Base-by-base conservation (phyloP, 2,329 filamentous ascomycete species). In the Penicillium crustosum region DNA sequence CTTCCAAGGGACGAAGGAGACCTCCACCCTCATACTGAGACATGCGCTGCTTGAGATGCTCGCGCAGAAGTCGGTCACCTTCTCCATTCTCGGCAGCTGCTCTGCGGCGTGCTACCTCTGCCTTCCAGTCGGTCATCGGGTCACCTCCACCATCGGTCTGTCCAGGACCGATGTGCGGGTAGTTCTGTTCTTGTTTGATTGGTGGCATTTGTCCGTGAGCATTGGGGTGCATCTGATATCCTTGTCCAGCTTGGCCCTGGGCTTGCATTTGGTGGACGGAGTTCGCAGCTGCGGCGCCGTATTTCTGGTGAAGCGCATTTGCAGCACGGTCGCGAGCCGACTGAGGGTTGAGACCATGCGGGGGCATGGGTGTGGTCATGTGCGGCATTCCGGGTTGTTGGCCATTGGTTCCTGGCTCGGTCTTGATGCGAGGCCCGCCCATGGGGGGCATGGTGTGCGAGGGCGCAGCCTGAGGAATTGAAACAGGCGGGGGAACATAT, bases 131-230 rank as follows among this genome's bases (percentile, higher is more conserved):
- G 6, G 84, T 83, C 42, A 85, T 75, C 4, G 82, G 27, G 15
- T 53, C 81, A 56, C 82, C 88, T 48, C 75, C 80, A 50, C 93
- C 93, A 70, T 97, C 93, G 15, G 88, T 88, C 73, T 97, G 90
- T 25, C 86, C 76, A 48, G 79, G 79, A 49, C 75, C 73, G 51
- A 81, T 66, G 15, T 76, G 77, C 27, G 76, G 73, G 59, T 74
- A 73, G 12, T 70, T 65, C 23, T 72, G 69, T 51, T 73, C 72
- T 52, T 74, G 73, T 52, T 77, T 78, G 44, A 79, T 73, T 41
- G 77, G 77, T 43, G 77, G 78, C 42, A 73, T 63, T 44, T 77
- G 74, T 70, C 70, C 66, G 69, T 70, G 75, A 57, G 65, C 25
- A 29, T 58, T 33, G 13, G 58, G 45, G 29, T 66, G 66, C 36